These are phyloP conservation scores for Sarocladium brachiariae DNA, from an alignment of 2,329 filamentous ascomycete species.

Conservation along the genomic window DNA sequence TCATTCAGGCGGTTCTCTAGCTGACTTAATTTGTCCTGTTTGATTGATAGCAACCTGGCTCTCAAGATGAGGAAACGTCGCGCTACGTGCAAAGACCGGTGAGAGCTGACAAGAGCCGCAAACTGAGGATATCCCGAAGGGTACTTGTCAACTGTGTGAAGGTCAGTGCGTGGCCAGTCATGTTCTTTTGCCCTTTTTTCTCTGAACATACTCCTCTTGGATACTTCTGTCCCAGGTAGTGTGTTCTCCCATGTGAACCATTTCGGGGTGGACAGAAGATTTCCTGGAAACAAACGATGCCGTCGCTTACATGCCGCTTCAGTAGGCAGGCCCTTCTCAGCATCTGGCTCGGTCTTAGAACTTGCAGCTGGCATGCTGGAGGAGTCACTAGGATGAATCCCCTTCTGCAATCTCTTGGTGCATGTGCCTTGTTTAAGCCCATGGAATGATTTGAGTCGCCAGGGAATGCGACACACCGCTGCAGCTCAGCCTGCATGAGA, in stretches of 20 bases:
- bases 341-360: neutral
- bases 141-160: neutral
- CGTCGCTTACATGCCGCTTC: neutral
- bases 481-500: constrained; percentile 14
- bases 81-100: neutral
- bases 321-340: neutral
- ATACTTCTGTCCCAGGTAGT: neutral
- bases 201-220: neutral
- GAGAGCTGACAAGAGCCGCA: neutral
- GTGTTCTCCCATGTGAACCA: neutral
- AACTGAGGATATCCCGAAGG: neutral
- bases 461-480: neutral
- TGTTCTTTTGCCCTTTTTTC: neutral
- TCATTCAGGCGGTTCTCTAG: neutral
- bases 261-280: neutral
- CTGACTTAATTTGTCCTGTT: neutral
- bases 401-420: neutral
- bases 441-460: neutral
- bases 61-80: neutral
- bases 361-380: neutral
- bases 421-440: too few relatives aligned
- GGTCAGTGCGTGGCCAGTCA: neutral
- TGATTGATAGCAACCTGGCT: neutral
- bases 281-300: neutral
- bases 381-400: neutral